A percentile compares a stretch with the other conserved stretches of the same genome.
Evolutionary conservation across 352 stramenopile genomes (phyloP).

Genomic region (Thalassiosira exigua): DNA sequence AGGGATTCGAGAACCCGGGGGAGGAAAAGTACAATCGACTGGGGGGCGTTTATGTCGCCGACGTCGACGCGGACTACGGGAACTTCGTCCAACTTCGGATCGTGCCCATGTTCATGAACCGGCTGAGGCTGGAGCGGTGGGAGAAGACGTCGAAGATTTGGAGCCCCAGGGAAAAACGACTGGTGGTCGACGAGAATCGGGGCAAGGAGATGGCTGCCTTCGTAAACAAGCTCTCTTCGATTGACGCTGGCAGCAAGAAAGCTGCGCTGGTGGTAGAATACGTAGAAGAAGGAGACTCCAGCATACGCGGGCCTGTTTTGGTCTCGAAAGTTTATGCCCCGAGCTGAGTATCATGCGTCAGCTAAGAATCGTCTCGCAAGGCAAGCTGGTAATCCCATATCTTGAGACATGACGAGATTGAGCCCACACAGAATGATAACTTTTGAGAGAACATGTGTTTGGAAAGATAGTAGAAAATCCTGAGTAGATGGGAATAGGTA

Average conservation of each 20-base stretch:
- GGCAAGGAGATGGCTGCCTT: background rate
- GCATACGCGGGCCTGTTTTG: constrained; percentile 17
- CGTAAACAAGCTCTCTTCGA: constrained; percentile 3
- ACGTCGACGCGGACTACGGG: constrained; percentile 39
- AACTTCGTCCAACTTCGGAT: constrained; percentile 48
- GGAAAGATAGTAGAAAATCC: too few relatives aligned
- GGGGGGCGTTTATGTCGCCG: constrained; percentile 64
- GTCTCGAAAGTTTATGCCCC: background rate
- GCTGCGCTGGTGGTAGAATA: constrained; percentile 5
- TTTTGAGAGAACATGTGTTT: too few relatives aligned
- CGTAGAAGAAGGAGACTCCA: constrained; percentile 7
- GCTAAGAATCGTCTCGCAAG: too few relatives aligned
- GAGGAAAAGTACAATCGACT: constrained; percentile 66
- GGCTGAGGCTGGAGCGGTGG: constrained; percentile 57
- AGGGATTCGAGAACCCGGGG: constrained; percentile 66
- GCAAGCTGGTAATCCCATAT: too few relatives aligned
- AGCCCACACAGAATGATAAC: too few relatives aligned
- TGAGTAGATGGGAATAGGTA: too few relatives aligned
- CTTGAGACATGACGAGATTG: too few relatives aligned
- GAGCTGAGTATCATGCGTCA: too few relatives aligned
- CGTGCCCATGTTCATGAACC: constrained; percentile 67
- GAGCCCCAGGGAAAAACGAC: background rate
- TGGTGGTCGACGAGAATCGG: background rate
- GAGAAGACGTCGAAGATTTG: constrained; percentile 13
- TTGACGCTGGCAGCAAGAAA: constrained; percentile 1